Evolutionary conservation across 345 rosid genomes (phyloP).

Genomic region (Dimocarpus longan): DNA sequence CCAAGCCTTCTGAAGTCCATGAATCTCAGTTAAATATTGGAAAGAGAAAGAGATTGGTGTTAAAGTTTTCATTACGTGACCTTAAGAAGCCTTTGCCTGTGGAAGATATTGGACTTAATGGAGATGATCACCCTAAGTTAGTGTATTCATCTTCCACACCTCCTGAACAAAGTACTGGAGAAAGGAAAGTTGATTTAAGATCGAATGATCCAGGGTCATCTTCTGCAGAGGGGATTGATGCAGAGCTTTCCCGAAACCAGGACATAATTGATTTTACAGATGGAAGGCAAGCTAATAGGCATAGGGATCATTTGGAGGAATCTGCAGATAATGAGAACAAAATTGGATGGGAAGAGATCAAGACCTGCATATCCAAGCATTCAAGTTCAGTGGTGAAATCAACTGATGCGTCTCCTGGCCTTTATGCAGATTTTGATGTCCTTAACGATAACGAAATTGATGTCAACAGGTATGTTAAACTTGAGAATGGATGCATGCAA

Average conservation of each 20-base stretch:
- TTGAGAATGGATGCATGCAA: slow-evolving; percentile 23
- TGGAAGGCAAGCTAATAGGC: slow-evolving; percentile 36
- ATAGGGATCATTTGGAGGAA: slow-evolving; percentile 30
- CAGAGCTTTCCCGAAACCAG: slow-evolving; percentile 34
- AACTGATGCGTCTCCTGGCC: slow-evolving; percentile 29
- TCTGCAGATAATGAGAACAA: slow-evolving; percentile 45
- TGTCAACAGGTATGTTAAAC: slow-evolving; percentile 44
- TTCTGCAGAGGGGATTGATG: slow-evolving; percentile 41
- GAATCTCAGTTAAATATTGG: slow-evolving; percentile 54
- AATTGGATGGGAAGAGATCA: slow-evolving; percentile 56
- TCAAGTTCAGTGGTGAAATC: slow-evolving; percentile 30
- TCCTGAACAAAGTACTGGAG: slow-evolving; percentile 37
- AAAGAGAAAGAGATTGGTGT: slow-evolving; percentile 68
- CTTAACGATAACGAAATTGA: slow-evolving; percentile 29
- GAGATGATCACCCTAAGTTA: slow-evolving; percentile 34
- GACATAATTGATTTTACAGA: slow-evolving; percentile 33
- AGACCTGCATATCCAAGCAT: slow-evolving; percentile 45
- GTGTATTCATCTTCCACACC: slow-evolving; percentile 40
- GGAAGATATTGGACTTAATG: slow-evolving; percentile 39
- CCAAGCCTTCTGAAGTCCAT: slow-evolving; percentile 38
- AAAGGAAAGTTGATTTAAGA: slow-evolving; percentile 28
- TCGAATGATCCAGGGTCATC: slow-evolving; percentile 43
- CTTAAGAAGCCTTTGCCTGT: slow-evolving; percentile 52
- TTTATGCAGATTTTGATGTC: slow-evolving; percentile 28
- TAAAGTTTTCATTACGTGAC: slow-evolving; percentile 69